Percentiles rank a stretch among this genome's conserved stretches.
Evolutionary conservation across 495 filamentous ascomycete genomes (phyloP).

Genomic region (Penicillium herquei): DNA sequence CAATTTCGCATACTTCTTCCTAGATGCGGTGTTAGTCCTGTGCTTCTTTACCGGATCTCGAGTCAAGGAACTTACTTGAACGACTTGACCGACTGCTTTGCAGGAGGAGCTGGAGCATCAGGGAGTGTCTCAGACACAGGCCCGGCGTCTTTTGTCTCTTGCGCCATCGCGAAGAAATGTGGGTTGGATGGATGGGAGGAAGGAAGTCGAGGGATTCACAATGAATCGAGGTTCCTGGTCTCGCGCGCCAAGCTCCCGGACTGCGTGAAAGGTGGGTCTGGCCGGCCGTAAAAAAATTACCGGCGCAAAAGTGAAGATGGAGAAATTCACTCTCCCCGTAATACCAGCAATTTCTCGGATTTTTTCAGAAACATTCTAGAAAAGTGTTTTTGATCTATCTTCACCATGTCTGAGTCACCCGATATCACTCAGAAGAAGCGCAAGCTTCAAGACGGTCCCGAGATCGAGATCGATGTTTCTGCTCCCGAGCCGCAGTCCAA

Average conservation of each 20-base stretch:
- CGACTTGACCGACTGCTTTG: constrained; percentile 40
- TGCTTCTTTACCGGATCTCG: constrained; percentile 2
- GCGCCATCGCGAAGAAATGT: constrained; percentile 27
- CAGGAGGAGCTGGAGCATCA: constrained; percentile 34
- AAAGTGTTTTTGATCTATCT: neutral
- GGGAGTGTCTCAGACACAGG: constrained; percentile 30
- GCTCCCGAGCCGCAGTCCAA: constrained; percentile 92
- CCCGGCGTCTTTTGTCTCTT: constrained; percentile 25
- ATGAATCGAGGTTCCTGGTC: constrained; percentile 12
- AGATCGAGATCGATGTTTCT: constrained; percentile 85
- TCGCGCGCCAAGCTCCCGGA: constrained; percentile 23
- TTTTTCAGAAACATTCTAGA: neutral
- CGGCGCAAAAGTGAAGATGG: constrained; percentile 8
- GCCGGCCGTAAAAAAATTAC: constrained; percentile 34
- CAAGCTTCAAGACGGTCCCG: constrained; percentile 54
- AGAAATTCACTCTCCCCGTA: constrained; percentile 4
- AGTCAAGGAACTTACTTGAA: constrained; percentile 36
- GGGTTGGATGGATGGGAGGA: constrained; percentile 2
- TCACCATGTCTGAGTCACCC: constrained; percentile 31
- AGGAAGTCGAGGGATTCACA: constrained; percentile 4
- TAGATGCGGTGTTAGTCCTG: constrained; percentile 44
- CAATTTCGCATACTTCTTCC: constrained; percentile 96
- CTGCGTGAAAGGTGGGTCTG: constrained; percentile 31
- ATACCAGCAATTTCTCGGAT: neutral
- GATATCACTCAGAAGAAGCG: constrained; percentile 63